These are phyloP conservation scores for Nemania sp. DNA, from an alignment of 2,329 filamentous ascomycete species.

Conservation along the genomic window DNA sequence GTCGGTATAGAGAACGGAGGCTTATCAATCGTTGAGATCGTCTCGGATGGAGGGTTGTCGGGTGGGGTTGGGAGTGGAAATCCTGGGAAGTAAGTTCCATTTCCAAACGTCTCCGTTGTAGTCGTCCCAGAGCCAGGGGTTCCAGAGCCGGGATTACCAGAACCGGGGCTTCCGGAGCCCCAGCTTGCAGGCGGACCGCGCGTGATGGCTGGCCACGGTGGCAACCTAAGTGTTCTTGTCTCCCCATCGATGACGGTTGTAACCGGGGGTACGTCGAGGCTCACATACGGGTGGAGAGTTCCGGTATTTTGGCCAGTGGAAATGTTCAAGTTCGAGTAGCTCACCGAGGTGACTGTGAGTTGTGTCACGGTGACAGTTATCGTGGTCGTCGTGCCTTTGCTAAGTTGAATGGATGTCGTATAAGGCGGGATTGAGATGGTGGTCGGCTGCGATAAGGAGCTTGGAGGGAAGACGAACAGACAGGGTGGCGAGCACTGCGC, in stretches of 20 bases:
- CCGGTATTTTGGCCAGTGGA: neutral
- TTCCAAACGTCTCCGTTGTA: neutral
- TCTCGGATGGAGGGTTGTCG: neutral
- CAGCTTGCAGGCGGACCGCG: conserved; percentile 20
- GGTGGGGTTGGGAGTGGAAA: neutral
- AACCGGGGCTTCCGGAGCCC: neutral
- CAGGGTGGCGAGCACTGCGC: conserved; percentile 26
- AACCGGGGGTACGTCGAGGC: conserved; percentile 12
- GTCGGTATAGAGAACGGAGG: conserved; percentile 3
- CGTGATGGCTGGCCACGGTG: conserved; percentile 25
- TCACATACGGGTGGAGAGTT: conserved; percentile 15
- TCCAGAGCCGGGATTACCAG: neutral
- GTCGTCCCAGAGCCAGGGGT: neutral
- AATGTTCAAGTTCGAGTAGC: conserved; percentile 11
- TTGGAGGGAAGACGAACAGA: conserved; percentile 21
- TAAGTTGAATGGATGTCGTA: conserved; percentile 25
- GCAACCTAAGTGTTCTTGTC: conserved; percentile 18
- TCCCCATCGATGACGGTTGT: conserved; percentile 14
- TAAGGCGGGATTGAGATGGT: conserved; percentile 26
- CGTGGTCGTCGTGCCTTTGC: conserved; percentile 13
- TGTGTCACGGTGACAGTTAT: conserved; percentile 12
- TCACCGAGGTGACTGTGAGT: conserved; percentile 15
- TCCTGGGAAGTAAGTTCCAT: neutral
- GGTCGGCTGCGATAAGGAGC: conserved; percentile 9
- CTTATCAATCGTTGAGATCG: conserved; percentile 1